Evolutionary conservation across 148 eudicot species (phyloP).

Genomic region (Rhododendron williamsianum): DNA sequence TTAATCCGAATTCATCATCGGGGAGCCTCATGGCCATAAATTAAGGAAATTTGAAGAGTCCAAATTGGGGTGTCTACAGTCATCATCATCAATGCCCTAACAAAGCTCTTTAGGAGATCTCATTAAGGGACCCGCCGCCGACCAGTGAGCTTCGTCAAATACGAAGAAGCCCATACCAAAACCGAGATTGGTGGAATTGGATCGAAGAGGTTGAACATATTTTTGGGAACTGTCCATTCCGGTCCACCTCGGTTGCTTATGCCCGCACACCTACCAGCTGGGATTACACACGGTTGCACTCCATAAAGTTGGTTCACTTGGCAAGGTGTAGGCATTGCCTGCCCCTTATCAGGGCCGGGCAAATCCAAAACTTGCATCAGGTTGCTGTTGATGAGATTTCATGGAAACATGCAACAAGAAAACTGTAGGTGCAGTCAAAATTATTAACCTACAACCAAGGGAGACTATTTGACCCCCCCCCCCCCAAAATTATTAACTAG

Average conservation of each 20-base stretch:
- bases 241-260: constrained; percentile 46
- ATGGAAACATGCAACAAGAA: constrained; percentile 10
- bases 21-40: no score
- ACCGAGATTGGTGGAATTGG: constrained; percentile 40
- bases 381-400: constrained; percentile 85
- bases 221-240: constrained; percentile 15
- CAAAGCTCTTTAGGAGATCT: no score
- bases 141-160: constrained; percentile 31
- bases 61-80: no score
- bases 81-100: no score
- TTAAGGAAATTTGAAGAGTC: no score
- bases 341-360: constrained; percentile 99
- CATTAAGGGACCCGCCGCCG: no score
- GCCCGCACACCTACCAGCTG: constrained; percentile 77
- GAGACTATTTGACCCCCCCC: no score
- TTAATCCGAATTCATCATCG: no score
- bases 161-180: constrained; percentile 27
- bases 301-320: neutral
- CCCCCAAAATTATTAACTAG: no score
- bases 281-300: constrained; percentile 15
- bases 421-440: no score
- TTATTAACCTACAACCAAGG: no score
- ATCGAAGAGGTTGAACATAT: neutral
- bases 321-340: constrained; percentile 97
- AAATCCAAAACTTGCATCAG: constrained; percentile 82